Evolutionary conservation across 768 basidiomycete species (phyloP).

Genomic region (Hericium alpestre): DNA sequence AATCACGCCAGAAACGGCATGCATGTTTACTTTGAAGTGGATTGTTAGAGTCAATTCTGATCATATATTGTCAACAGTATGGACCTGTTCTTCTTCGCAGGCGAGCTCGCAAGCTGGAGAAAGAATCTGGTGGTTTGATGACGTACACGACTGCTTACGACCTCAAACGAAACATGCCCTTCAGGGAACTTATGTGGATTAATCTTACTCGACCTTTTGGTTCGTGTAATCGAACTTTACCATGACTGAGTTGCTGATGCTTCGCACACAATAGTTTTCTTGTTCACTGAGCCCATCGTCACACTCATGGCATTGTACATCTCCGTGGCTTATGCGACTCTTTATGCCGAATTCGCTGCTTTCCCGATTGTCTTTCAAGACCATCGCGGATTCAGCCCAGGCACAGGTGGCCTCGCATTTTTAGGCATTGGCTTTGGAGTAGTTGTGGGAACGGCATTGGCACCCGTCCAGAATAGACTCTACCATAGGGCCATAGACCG

Average conservation of each 20-base stretch:
- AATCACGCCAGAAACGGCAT: conserved; percentile 47
- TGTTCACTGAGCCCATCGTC: conserved; percentile 57
- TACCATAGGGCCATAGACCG: conserved; percentile 40
- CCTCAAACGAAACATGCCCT: conserved; percentile 29
- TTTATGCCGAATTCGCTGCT: conserved; percentile 56
- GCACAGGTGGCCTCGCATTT: conserved; percentile 51
- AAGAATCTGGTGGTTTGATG: conserved; percentile 28
- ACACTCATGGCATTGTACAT: conserved; percentile 47
- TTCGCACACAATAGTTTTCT: conserved; percentile 32
- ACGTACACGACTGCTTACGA: conserved; percentile 44
- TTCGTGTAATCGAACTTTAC: no score
- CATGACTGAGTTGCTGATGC: no score
- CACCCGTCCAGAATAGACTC: conserved; percentile 43
- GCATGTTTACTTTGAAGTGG: conserved; percentile 6
- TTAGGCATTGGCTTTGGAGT: conserved; percentile 54
- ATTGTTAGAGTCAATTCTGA: background rate
- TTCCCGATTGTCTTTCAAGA: conserved; percentile 51
- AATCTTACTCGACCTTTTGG: conserved; percentile 50
- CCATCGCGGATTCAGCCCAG: conserved; percentile 40
- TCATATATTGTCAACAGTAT: conserved; percentile 27
- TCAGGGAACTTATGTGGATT: conserved; percentile 30
- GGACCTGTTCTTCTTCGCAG: conserved; percentile 49
- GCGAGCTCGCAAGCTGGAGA: conserved; percentile 35
- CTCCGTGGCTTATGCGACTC: conserved; percentile 48
- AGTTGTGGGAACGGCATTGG: conserved; percentile 36